These are phyloP conservation scores for Fusarium sp. DNA, from an alignment of 2,329 filamentous ascomycete genomes.

Conservation along the genomic window DNA sequence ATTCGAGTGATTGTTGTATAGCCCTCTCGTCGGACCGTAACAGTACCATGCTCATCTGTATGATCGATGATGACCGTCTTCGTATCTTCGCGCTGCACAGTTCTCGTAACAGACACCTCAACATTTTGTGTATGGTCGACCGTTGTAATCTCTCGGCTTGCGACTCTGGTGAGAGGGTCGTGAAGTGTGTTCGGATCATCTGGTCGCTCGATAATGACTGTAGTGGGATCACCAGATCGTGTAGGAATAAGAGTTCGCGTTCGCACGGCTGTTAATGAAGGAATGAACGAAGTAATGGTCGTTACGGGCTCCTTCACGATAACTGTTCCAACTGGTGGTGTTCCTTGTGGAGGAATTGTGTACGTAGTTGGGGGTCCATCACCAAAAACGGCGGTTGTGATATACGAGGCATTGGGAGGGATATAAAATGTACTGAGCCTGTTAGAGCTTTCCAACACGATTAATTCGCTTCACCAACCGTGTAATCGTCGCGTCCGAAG, in stretches of 20 bases:
- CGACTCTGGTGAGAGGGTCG: neutral
- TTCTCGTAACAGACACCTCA: neutral
- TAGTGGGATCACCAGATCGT: neutral
- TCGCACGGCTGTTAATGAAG: neutral
- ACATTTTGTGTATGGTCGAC: neutral
- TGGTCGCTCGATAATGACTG: slow-evolving; percentile 3
- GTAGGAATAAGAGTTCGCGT: slow-evolving; percentile 7
- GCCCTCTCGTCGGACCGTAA: neutral
- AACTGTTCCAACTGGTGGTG: slow-evolving; percentile 3
- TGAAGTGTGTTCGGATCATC: neutral
- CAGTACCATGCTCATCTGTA: neutral
- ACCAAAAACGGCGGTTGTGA: neutral
- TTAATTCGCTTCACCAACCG: neutral
- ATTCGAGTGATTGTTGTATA: neutral
- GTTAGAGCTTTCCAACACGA: neutral
- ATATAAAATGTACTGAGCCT: neutral
- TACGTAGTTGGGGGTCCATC: neutral
- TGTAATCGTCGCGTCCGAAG: slow-evolving; percentile 8
- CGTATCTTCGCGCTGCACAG: neutral
- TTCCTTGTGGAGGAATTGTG: slow-evolving; percentile 1
- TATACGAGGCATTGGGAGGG: neutral
- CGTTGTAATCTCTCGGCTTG: neutral
- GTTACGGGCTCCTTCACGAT: neutral
- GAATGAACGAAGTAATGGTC: slow-evolving; percentile 1
- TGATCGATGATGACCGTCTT: neutral